Percentiles rank a stretch among this genome's conserved stretches.
Conservation (phyloP, 805 yeast species). For the Yarrowia phangngaensis region DNA sequence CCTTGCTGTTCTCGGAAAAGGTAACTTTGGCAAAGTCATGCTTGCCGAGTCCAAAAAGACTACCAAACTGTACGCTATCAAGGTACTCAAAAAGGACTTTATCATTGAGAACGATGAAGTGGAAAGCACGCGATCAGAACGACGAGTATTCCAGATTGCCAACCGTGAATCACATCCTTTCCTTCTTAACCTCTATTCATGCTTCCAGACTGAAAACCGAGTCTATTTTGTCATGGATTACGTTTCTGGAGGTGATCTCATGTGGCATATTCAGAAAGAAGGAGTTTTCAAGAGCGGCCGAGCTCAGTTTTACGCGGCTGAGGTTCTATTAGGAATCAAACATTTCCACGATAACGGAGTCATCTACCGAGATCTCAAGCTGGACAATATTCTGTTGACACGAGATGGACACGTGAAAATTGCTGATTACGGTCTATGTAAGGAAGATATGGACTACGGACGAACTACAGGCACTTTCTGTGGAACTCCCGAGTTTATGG, state of each 20-base stretch:
- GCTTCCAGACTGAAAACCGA: slow-evolving; percentile 97
- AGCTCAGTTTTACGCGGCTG: slow-evolving; percentile 97
- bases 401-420: slow-evolving; percentile 91
- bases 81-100: slow-evolving; percentile 92
- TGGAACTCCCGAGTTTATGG: slow-evolving; percentile 99
- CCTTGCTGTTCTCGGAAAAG: slow-evolving; percentile 93
- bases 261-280: slow-evolving; percentile 98
- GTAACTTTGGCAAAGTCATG: slow-evolving; percentile 98
- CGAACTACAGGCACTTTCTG: slow-evolving; percentile 90
- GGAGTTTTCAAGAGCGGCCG: slow-evolving; percentile 74
- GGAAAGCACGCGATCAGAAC: slow-evolving; percentile 90
- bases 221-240: slow-evolving; percentile 98
- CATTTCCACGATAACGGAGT: slow-evolving; percentile 95
- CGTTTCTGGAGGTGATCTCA: slow-evolving; percentile 94
- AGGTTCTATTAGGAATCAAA: slow-evolving; percentile 83
- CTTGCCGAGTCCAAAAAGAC: slow-evolving; percentile 89
- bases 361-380: slow-evolving; percentile 90
- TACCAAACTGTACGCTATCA: slow-evolving; percentile 82
- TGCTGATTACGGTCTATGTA: slow-evolving; percentile 96
- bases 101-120: slow-evolving; percentile 95
- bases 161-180: slow-evolving; percentile 91
- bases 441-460: slow-evolving; percentile 84
- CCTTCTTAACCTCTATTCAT: slow-evolving; percentile 81
- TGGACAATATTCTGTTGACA: slow-evolving; percentile 88
- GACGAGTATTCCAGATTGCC: slow-evolving; percentile 79